phyloP scores from a whole-genome alignment of 208 protist genomes.

The Phytomonas serpens region DNA sequence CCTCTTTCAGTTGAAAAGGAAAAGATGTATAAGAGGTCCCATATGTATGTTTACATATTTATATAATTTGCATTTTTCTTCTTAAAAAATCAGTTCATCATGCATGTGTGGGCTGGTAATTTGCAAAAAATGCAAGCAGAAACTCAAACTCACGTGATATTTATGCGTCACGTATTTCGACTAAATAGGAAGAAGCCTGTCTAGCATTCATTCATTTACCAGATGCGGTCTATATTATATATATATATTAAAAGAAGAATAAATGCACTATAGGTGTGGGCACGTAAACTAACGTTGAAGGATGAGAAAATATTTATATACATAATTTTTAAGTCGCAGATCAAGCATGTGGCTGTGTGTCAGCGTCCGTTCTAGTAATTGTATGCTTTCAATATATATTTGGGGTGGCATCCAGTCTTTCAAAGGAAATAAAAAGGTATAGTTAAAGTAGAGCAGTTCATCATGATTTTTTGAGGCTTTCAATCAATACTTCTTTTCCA shows the following conservation, averaged over 20 bases:
- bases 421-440: not conserved
- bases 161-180: not conserved
- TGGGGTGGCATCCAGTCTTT: not conserved
- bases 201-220: not conserved
- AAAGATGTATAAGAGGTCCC: conserved; percentile 14
- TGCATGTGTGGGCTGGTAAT: not conserved
- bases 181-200: not conserved
- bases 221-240: not conserved
- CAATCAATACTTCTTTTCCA: not conserved
- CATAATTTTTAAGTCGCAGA: not conserved
- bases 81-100: not conserved
- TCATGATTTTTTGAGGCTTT: not conserved
- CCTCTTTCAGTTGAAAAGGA: conserved; percentile 11
- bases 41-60: conserved; percentile 10
- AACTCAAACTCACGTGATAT: not conserved
- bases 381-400: conserved; percentile 2
- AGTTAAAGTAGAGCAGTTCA: not conserved
- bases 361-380: not conserved
- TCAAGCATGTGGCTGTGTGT: not conserved
- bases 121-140: not conserved
- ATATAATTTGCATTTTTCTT: conserved; percentile 10
- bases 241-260: not conserved
- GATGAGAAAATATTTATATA: not conserved
- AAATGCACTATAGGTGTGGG: not conserved
- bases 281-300: not conserved